Conservation (phyloP, 2,329 filamentous ascomycete species). For the Cytospora mali region DNA sequence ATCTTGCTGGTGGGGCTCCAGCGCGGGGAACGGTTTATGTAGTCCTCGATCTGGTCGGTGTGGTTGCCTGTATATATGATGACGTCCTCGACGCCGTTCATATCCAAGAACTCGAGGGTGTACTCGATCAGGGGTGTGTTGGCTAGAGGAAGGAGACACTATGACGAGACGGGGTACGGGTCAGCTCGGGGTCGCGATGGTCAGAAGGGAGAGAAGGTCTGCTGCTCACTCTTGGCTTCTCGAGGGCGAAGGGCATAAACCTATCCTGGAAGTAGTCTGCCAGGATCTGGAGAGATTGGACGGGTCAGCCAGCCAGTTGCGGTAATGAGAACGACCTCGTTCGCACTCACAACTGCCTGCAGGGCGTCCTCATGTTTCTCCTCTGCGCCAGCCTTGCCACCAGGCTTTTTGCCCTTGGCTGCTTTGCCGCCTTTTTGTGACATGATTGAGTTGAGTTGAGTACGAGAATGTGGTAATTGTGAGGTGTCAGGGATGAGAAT, state of each 20-base stretch:
- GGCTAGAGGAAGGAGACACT: slow-evolving; percentile 91
- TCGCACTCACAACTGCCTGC: slow-evolving; percentile 55
- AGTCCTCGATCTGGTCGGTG: slow-evolving; percentile 82
- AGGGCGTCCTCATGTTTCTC: slow-evolving; percentile 63
- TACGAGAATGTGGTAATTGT: background rate
- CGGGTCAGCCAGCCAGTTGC: slow-evolving; percentile 29
- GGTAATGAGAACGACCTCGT: slow-evolving; percentile 31
- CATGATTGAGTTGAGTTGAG: slow-evolving; percentile 38
- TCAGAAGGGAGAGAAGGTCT: slow-evolving; percentile 3
- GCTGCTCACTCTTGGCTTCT: slow-evolving; percentile 76
- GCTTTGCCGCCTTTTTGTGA: slow-evolving; percentile 45
- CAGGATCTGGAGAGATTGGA: slow-evolving; percentile 64
- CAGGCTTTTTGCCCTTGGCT: slow-evolving; percentile 55
- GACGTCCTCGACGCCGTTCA: slow-evolving; percentile 92
- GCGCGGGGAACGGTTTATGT: slow-evolving; percentile 73
- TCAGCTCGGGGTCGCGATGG: slow-evolving; percentile 26
- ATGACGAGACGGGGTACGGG: slow-evolving; percentile 23
- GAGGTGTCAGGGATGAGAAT: background rate
- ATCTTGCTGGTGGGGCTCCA: slow-evolving; percentile 64
- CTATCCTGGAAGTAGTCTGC: slow-evolving; percentile 93
- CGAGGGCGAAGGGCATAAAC: slow-evolving; percentile 86
- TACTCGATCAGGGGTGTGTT: slow-evolving; percentile 97
- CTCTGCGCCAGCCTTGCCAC: slow-evolving; percentile 48
- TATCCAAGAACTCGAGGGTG: slow-evolving; percentile 92
- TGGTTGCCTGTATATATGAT: slow-evolving; percentile 91